These are phyloP conservation scores for Lodderomyces beijingensis DNA, from an alignment of 1,139 yeast genomes.

Conservation along the genomic window DNA sequence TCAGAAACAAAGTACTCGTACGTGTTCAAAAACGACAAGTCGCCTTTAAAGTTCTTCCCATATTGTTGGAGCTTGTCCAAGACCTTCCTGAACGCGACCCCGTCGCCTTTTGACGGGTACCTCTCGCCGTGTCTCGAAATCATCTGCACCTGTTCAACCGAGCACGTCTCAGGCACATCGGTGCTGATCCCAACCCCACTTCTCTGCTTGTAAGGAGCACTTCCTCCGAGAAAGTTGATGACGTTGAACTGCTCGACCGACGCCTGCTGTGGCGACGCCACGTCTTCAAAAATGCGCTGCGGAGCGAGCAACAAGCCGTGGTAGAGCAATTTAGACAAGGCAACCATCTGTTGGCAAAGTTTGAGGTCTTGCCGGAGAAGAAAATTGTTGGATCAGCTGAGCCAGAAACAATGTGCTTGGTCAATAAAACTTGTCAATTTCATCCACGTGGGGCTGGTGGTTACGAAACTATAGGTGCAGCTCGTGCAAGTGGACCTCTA, in stretches of 20 bases:
- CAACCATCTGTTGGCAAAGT: too few relatives aligned
- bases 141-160: conserved; percentile 59
- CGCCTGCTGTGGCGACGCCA: conserved; percentile 37
- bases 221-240: conserved; percentile 41
- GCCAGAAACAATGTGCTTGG: too few relatives aligned
- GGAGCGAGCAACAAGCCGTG: conserved; percentile 28
- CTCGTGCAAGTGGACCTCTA: too few relatives aligned
- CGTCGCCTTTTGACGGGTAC: conserved; percentile 44
- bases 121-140: conserved; percentile 71
- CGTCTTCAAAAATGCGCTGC: conserved; percentile 24
- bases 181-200: conserved; percentile 46
- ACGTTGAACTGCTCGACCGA: conserved; percentile 39
- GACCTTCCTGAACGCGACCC: conserved; percentile 18
- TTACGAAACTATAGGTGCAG: too few relatives aligned
- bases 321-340: conserved; percentile 25
- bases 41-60: conserved; percentile 26
- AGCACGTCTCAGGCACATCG: conserved; percentile 47
- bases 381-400: too few relatives aligned
- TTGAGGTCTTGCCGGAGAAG: too few relatives aligned
- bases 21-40: conserved; percentile 28
- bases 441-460: too few relatives aligned
- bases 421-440: too few relatives aligned
- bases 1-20: conserved; percentile 31
- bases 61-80: conserved; percentile 18
- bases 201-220: conserved; percentile 45